Evolutionary conservation across 2,329 filamentous ascomycete species (phyloP), one percentile per base, ranked within the genome.

Genomic region (Knufia petricola): DNA sequence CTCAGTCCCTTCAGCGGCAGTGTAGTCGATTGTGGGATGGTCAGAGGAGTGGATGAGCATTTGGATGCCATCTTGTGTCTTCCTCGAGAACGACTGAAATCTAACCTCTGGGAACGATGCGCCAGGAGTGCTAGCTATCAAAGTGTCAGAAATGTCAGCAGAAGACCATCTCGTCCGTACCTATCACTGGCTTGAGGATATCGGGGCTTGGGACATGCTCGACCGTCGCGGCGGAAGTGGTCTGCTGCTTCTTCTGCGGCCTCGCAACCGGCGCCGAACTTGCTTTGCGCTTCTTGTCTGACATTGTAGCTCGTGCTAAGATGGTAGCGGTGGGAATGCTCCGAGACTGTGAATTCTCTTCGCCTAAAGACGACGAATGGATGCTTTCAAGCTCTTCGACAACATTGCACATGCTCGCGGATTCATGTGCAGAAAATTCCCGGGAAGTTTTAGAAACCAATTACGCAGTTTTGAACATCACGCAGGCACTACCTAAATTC

Each of bases 41-140:
- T 74, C 66, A 21, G 77, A 79, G 4, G 78, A 79, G 52, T 82
- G 78, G 8, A 82, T 69, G 30, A 82, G 69, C 4, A 81, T 61
- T 48, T 78, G 71, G 36, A 73, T 69, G 20, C 24, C 43, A 23
- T 50, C 50, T 3, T 24, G 12, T 8, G 46, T 51, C 30, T 53
- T 53, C 34, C 55, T 57, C 13, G 49, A 51, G 34, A 52, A 58
- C 8, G 52, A 44, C 9, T 55, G 31, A 46, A 59, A 59, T 3
- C 24, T 32, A 36, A 54, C 26, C 6, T 57, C 38, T 24, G 60
- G 57, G 19, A 63, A 49, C 2, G 30, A 51, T 15, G 58, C 41
- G 12, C 61, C 61, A 8, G 61, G 59, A 4, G 59, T 56, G n/a
- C 51, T 56, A 20, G 58, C 61, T 62, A 42, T 26, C 36, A 48